A percentile compares a stretch with the other conserved stretches of the same genome.
Conservation (phyloP, 129 eudicot species). For the Escallonia rubra region DNA sequence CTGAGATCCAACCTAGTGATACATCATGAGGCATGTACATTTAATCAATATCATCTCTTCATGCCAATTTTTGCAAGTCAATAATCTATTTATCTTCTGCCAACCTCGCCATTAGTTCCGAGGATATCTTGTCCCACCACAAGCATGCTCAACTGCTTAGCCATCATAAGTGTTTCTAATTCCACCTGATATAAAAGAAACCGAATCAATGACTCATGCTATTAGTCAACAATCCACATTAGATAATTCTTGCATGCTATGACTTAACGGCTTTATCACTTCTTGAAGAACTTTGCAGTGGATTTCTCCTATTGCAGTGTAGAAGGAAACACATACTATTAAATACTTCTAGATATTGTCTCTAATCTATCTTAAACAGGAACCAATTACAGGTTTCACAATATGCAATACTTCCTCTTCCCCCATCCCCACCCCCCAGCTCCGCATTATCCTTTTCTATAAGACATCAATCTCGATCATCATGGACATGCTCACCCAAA, state of each 20-base stretch:
- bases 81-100: background rate
- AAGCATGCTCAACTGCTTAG: conserved; percentile 58
- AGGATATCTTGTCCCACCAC: conserved; percentile 79
- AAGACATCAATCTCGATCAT: too few species aligned
- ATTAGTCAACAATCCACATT: background rate
- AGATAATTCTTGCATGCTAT: background rate
- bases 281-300: too few species aligned
- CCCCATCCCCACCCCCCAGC: too few species aligned
- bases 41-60: background rate
- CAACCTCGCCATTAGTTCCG: conserved; percentile 57
- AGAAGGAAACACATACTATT: too few species aligned
- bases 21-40: background rate
- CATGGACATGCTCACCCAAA: too few species aligned
- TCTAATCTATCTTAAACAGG: too few species aligned
- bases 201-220: background rate
- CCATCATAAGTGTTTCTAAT: conserved; percentile 70
- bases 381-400: too few species aligned
- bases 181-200: conserved; percentile 44
- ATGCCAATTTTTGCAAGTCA: background rate
- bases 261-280: background rate
- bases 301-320: too few species aligned
- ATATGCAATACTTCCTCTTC: too few species aligned
- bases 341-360: too few species aligned
- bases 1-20: conserved; percentile 55
- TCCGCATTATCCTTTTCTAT: too few species aligned